Evolutionary conservation across 768 basidiomycete genomes (phyloP).

Genomic region (Hypholoma sublateritium): DNA sequence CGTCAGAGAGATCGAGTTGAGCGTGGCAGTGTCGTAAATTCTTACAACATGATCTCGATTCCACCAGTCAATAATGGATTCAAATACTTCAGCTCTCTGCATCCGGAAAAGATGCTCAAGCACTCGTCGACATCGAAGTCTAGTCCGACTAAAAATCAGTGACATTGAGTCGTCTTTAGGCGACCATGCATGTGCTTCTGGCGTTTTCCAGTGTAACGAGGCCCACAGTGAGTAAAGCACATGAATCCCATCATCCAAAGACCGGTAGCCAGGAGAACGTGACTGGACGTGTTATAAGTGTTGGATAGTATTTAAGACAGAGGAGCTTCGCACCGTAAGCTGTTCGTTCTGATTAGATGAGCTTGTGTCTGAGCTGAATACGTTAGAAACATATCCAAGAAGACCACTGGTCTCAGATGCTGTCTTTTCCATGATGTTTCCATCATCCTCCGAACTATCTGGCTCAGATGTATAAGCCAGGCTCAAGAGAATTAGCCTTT

Average conservation of each 20-base stretch:
- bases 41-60: constrained; percentile 52
- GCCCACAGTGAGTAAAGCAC: constrained; percentile 78
- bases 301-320: background rate
- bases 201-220: constrained; percentile 49
- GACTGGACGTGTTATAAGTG: constrained; percentile 39
- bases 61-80: constrained; percentile 85
- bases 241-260: constrained; percentile 80
- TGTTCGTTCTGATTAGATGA: constrained; percentile 51
- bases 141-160: constrained; percentile 64
- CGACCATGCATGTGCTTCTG: constrained; percentile 33
- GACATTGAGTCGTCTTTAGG: constrained; percentile 69
- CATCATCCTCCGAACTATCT: constrained; percentile 57
- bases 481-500: constrained; percentile 76
- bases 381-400: constrained; percentile 88
- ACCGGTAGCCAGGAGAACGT: constrained; percentile 72
- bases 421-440: constrained; percentile 48
- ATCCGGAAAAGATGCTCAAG: constrained; percentile 86
- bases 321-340: constrained; percentile 49
- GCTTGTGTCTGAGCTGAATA: constrained; percentile 76
- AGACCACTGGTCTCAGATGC: constrained; percentile 61
- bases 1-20: background rate
- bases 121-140: constrained; percentile 71
- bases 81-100: constrained; percentile 78
- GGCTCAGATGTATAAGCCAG: constrained; percentile 57
- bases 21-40: background rate